Evolutionary conservation across 106 monocot genomes (phyloP).

Genomic region (Amphibolis antarctica): DNA sequence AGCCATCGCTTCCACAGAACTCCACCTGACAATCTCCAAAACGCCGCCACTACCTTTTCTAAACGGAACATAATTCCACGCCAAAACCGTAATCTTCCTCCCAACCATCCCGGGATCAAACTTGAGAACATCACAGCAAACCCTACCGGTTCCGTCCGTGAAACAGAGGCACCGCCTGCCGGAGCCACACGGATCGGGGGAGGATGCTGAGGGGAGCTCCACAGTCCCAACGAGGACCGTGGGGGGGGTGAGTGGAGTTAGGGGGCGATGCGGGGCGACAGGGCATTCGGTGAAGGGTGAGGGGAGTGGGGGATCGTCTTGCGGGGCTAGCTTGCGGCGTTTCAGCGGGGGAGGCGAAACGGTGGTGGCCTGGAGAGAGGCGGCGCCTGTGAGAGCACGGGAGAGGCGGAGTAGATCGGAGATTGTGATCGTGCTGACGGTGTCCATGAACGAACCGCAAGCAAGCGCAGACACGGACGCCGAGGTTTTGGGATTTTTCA

Average conservation of each 20-base stretch:
- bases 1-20: not conserved
- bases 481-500: no score
- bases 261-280: not conserved
- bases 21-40: constrained; percentile 17
- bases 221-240: constrained; percentile 10
- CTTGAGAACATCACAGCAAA: constrained; percentile 14
- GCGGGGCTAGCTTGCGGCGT: not conserved
- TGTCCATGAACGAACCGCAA: constrained; percentile 1
- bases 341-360: not conserved
- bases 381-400: constrained; percentile 2
- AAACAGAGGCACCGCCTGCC: constrained; percentile 13
- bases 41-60: not conserved
- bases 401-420: constrained; percentile 1
- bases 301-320: not conserved
- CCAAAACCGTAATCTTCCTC: constrained; percentile 12
- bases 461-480: no score
- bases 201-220: constrained; percentile 2
- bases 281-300: not conserved
- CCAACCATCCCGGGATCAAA: constrained; percentile 8
- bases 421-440: not conserved
- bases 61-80: constrained; percentile 19
- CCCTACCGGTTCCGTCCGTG: constrained; percentile 9
- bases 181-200: constrained; percentile 1
- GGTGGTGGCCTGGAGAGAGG: not conserved
- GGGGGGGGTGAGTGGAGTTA: not conserved